phyloP scores from a whole-genome alignment of 257 asterid genomes.

The Fraxinus excelsior region DNA sequence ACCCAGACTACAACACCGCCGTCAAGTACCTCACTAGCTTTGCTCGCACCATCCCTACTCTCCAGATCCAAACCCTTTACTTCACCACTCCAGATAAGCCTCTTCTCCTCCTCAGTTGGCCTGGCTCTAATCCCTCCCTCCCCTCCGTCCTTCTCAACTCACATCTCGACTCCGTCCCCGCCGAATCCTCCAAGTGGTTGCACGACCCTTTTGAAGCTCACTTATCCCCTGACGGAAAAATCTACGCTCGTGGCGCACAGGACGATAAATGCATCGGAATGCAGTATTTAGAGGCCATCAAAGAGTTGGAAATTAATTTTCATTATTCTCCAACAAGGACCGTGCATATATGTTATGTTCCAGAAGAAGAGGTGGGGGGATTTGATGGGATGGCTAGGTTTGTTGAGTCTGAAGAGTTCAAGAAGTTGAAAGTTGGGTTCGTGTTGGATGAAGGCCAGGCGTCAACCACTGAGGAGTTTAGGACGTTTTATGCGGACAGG shows the following conservation, averaged over 20 bases:
- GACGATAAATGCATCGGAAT: slow-evolving; percentile 86
- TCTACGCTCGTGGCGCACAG: slow-evolving; percentile 92
- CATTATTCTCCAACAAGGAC: slow-evolving; percentile 51
- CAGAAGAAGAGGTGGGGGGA: slow-evolving; percentile 90
- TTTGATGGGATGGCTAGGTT: slow-evolving; percentile 85
- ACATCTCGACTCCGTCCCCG: slow-evolving; percentile 94
- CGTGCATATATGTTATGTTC: slow-evolving; percentile 69
- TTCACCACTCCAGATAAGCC: slow-evolving; percentile 64
- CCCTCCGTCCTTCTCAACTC: slow-evolving; percentile 79
- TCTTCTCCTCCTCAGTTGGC: slow-evolving; percentile 69
- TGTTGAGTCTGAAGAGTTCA: slow-evolving; percentile 53
- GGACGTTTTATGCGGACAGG: slow-evolving; percentile 89
- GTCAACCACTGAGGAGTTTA: slow-evolving; percentile 67
- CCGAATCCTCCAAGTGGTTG: slow-evolving; percentile 79
- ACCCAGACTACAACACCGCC: slow-evolving; percentile 72
- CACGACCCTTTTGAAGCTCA: slow-evolving; percentile 80
- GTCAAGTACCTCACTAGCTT: slow-evolving; percentile 57
- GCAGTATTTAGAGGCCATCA: slow-evolving; percentile 84
- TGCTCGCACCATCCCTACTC: slow-evolving; percentile 66
- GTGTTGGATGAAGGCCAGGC: slow-evolving; percentile 96
- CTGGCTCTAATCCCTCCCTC: slow-evolving; percentile 77
- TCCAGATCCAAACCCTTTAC: slow-evolving; percentile 37
- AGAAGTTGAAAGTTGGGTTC: slow-evolving; percentile 70
- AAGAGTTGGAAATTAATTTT: slow-evolving; percentile 26
- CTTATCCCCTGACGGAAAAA: slow-evolving; percentile 52